Percentiles rank a stretch among this genome's conserved stretches.
Conservation (phyloP, 805 yeast genomes). For the Kuraishia borneana region DNA sequence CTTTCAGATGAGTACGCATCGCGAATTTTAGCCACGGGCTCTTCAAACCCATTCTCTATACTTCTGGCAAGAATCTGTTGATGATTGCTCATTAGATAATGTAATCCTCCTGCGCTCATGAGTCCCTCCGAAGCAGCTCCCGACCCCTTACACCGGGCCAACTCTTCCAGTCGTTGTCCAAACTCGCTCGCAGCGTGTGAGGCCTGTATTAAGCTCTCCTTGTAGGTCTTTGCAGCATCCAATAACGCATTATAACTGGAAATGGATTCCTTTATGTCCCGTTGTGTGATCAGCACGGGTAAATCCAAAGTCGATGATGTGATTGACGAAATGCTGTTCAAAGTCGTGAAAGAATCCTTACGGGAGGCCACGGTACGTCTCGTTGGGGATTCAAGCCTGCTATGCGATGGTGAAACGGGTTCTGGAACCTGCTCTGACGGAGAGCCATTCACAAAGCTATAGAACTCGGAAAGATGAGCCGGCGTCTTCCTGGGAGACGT, state of each 20-base stretch:
- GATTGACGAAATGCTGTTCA: conserved; percentile 32
- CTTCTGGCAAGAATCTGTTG: conserved; percentile 57
- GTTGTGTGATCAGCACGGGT: conserved; percentile 47
- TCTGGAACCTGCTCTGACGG: conserved; percentile 1
- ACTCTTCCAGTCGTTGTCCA: conserved; percentile 57
- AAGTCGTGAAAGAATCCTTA: conserved; percentile 19
- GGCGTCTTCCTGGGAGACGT: conserved; percentile 18
- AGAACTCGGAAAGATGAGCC: conserved; percentile 52
- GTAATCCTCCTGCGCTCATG: conserved; percentile 65
- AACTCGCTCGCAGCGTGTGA: conserved; percentile 58
- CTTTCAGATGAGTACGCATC: conserved; percentile 31
- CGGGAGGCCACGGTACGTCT: neutral
- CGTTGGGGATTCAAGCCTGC: neutral
- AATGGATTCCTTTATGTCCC: conserved; percentile 43
- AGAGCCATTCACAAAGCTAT: conserved; percentile 33
- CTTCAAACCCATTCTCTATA: conserved; percentile 41
- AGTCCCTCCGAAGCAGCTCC: conserved; percentile 52
- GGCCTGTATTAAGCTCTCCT: conserved; percentile 32
- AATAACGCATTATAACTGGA: conserved; percentile 36
- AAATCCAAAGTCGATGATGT: conserved; percentile 46
- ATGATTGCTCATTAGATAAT: conserved; percentile 66
- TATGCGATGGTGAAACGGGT: conserved; percentile 3
- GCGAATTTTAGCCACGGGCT: conserved; percentile 36
- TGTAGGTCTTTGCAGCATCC: conserved; percentile 32
- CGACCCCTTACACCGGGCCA: conserved; percentile 53